phyloP scores from a whole-genome alignment of 2,329 filamentous ascomycete species.

The Penicillium sp. region DNA sequence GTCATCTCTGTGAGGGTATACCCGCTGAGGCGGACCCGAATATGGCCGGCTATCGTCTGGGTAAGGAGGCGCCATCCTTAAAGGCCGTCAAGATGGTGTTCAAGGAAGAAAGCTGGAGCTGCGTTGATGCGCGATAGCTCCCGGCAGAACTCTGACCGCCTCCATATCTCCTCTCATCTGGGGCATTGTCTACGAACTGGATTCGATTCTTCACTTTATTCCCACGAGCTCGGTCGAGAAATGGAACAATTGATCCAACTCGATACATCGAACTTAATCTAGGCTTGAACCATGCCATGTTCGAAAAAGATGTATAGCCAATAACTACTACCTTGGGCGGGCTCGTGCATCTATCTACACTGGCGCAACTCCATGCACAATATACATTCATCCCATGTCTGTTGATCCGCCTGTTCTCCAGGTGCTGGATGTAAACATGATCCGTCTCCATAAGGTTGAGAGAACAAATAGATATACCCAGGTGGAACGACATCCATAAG shows the following conservation, averaged over 20 bases:
- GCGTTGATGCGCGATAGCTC: conserved; percentile 18
- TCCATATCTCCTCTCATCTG: background rate
- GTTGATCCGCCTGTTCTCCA: too few species aligned
- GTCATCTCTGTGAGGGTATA: conserved; percentile 41
- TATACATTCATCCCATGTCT: too few species aligned
- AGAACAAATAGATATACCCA: too few species aligned
- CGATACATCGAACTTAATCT: background rate
- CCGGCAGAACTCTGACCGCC: conserved; percentile 25
- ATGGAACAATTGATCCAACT: background rate
- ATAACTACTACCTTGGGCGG: too few species aligned
- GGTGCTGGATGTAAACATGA: too few species aligned
- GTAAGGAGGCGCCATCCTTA: conserved; percentile 39
- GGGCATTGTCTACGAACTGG: background rate
- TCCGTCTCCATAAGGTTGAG: too few species aligned
- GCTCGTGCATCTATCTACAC: too few species aligned
- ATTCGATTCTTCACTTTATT: background rate
- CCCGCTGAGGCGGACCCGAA: conserved; percentile 32
- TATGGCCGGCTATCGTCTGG: conserved; percentile 37
- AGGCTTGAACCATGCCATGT: background rate
- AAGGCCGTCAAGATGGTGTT: conserved; percentile 17
- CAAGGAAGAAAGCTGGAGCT: conserved; percentile 12
- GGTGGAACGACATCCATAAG: too few species aligned
- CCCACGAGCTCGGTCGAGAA: background rate
- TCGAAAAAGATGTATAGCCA: background rate
- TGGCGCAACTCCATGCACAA: too few species aligned